A percentile compares a stretch with the other conserved stretches of the same genome.
Conservation (phyloP, 2,329 filamentous ascomycete species). For the Neonectria neomacrospora region DNA sequence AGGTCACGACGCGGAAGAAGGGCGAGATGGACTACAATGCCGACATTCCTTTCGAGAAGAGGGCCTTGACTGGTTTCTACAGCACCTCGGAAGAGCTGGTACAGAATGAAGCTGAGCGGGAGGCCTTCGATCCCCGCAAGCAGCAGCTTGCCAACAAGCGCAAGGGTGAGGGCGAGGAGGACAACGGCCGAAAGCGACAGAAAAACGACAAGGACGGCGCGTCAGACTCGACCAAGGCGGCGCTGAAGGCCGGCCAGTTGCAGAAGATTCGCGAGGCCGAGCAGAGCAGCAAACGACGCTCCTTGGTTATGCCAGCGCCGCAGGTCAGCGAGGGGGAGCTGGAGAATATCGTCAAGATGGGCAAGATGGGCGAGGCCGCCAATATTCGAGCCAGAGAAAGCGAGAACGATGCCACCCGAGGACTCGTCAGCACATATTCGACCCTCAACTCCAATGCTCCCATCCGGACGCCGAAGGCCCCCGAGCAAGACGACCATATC, state of each 20-base stretch:
- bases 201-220: conserved; percentile 87
- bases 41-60: conserved; percentile 97
- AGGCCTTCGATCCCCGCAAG: conserved; percentile 91
- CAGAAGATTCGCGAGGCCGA: conserved; percentile 96
- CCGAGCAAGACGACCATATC: conserved; percentile 93
- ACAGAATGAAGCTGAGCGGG: conserved; percentile 84
- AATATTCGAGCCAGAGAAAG: conserved; percentile 78
- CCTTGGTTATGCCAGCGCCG: conserved; percentile 84
- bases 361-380: conserved; percentile 89
- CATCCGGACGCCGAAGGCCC: conserved; percentile 90
- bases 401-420: conserved; percentile 86
- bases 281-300: conserved; percentile 90
- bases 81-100: conserved; percentile 87
- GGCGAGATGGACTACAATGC: conserved; percentile 99
- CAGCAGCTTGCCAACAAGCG: conserved; percentile 91
- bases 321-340: conserved; percentile 94
- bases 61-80: conserved; percentile 88
- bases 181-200: conserved; percentile 82
- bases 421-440: conserved; percentile 88
- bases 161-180: conserved; percentile 91
- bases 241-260: conserved; percentile 91
- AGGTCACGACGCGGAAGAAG: conserved; percentile 89
- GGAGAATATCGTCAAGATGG: conserved; percentile 99
- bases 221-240: conserved; percentile 85
- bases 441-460: conserved; percentile 83